phyloP scores from a whole-genome alignment of 2,329 filamentous ascomycete genomes.

The Davidsoniella neocaledoniae region DNA sequence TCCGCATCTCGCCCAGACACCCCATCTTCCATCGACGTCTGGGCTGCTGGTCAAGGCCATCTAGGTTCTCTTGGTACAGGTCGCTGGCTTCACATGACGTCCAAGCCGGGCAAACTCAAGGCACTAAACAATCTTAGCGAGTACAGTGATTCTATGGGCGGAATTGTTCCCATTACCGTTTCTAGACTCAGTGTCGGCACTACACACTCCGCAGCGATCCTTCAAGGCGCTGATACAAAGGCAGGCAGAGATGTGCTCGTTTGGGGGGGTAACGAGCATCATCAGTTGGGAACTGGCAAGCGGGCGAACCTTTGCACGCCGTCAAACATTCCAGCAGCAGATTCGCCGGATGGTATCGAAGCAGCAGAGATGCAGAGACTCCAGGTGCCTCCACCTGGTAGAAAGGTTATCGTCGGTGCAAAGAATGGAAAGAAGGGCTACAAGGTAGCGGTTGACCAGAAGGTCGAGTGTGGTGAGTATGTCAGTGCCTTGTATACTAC shows the following conservation, averaged over 20 bases:
- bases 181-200: slow-evolving; percentile 56
- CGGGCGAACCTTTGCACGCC: slow-evolving; percentile 64
- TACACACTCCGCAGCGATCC: slow-evolving; percentile 66
- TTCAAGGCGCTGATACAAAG: slow-evolving; percentile 54
- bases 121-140: slow-evolving; percentile 69
- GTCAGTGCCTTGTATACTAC: slow-evolving; percentile 70
- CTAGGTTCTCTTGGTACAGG: slow-evolving; percentile 70
- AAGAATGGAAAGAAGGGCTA: slow-evolving; percentile 44
- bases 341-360: slow-evolving; percentile 36
- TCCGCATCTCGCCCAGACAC: slow-evolving; percentile 38
- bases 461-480: slow-evolving; percentile 69
- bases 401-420: slow-evolving; percentile 28
- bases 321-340: slow-evolving; percentile 61
- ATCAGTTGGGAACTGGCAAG: slow-evolving; percentile 83
- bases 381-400: slow-evolving; percentile 62
- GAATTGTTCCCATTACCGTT: slow-evolving; percentile 61
- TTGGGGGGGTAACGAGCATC: slow-evolving; percentile 92
- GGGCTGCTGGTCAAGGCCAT: slow-evolving; percentile 76
- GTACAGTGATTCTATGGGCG: slow-evolving; percentile 58
- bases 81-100: slow-evolving; percentile 76
- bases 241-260: slow-evolving; percentile 70
- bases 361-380: slow-evolving; percentile 53
- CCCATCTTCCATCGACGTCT: slow-evolving; percentile 54
- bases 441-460: slow-evolving; percentile 65
- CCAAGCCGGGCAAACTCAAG: slow-evolving; percentile 63